phyloP scores from a whole-genome alignment of 495 filamentous ascomycete species.

The Mytilinidion resinicola region DNA sequence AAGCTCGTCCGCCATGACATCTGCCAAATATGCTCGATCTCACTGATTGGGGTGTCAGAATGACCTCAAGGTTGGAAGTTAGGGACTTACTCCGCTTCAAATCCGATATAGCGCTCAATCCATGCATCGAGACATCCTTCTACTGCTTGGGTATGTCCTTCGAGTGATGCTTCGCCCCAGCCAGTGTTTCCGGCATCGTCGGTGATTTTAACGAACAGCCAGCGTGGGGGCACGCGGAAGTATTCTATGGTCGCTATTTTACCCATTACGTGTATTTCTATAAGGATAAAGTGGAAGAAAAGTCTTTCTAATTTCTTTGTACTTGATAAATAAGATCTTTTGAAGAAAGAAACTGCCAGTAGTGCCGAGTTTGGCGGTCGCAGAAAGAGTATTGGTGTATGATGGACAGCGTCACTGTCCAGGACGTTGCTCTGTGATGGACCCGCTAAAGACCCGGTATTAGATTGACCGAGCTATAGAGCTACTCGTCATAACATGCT shows the following conservation, averaged over 20 bases:
- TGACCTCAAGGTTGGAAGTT: not conserved
- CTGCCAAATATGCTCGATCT: conserved; percentile 82
- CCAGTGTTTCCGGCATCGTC: conserved; percentile 57
- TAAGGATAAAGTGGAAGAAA: too few species aligned
- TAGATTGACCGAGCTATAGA: too few species aligned
- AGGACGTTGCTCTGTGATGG: too few species aligned
- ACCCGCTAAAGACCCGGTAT: too few species aligned
- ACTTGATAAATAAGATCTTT: too few species aligned
- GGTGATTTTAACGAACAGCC: conserved; percentile 74
- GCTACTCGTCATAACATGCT: too few species aligned
- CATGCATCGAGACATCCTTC: conserved; percentile 69
- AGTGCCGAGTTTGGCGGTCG: not conserved
- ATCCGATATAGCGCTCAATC: conserved; percentile 55
- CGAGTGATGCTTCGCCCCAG: conserved; percentile 76
- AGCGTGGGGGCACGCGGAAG: conserved; percentile 66
- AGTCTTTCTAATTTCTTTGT: too few species aligned
- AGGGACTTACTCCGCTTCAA: conserved; percentile 67
- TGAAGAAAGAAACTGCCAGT: too few species aligned
- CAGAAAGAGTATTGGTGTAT: too few species aligned
- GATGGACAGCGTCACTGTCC: too few species aligned
- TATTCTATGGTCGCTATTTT: conserved; percentile 67
- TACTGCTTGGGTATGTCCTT: conserved; percentile 69
- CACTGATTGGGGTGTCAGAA: conserved; percentile 38
- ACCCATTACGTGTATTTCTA: conserved; percentile 44
- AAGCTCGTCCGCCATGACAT: conserved; percentile 60